These are phyloP conservation scores for Adansonia grandidieri DNA, from an alignment of 441 rosid genomes.

Conservation along the genomic window DNA sequence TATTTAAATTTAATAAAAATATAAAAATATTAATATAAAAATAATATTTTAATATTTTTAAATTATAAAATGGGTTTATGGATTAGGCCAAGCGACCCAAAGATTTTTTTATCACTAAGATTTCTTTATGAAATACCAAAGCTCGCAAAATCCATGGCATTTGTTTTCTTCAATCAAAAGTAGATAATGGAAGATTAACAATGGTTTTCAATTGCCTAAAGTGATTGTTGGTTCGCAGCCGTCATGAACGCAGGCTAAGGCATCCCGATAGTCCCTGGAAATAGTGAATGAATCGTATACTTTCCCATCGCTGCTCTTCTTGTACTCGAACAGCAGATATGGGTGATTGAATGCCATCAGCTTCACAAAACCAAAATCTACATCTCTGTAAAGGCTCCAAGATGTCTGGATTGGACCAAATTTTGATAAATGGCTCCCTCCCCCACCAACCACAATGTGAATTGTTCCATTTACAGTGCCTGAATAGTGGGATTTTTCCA, in stretches of 20 bases:
- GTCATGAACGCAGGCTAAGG: conserved; percentile 43
- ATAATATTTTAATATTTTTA: too few species aligned
- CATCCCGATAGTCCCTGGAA: conserved; percentile 46
- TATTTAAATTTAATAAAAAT: too few species aligned
- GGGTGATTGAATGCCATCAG: conserved; percentile 33
- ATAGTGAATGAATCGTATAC: conserved; percentile 52
- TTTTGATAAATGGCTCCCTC: conserved; percentile 41
- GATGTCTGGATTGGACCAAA: conserved; percentile 33
- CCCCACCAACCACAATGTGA: conserved; percentile 46
- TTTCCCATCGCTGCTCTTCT: conserved; percentile 46
- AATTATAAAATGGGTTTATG: too few species aligned
- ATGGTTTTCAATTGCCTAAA: conserved; percentile 20
- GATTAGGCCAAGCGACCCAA: too few species aligned
- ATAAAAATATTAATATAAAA: too few species aligned
- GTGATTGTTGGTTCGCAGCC: conserved; percentile 35
- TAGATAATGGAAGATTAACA: too few species aligned
- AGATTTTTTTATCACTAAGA: too few species aligned
- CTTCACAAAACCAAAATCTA: conserved; percentile 26
- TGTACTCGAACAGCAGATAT: conserved; percentile 46
- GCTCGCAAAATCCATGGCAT: too few species aligned
- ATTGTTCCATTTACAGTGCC: conserved; percentile 49
- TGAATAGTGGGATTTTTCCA: conserved; percentile 38
- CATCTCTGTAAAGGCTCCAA: conserved; percentile 48
- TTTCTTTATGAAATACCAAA: too few species aligned
- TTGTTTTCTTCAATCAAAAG: too few species aligned